phyloP scores from a whole-genome alignment of 148 eudicot genomes.

The Rhododendron henanense region DNA sequence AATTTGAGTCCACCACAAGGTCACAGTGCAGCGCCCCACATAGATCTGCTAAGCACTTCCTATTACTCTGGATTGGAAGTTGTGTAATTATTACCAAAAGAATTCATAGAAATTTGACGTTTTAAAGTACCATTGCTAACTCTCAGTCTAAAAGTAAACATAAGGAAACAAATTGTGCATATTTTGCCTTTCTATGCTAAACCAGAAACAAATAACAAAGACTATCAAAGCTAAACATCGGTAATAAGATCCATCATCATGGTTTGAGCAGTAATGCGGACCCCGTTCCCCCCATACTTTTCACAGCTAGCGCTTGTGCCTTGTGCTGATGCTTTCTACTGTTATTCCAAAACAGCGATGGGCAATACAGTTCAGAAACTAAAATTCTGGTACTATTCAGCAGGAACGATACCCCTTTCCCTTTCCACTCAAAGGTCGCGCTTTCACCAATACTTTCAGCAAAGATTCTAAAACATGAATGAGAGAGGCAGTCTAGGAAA shows the following conservation, averaged over 20 bases:
- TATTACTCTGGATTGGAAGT: conserved; percentile 49
- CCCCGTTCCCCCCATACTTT: background rate
- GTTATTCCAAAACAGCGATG: background rate
- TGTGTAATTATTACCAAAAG: background rate
- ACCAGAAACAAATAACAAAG: background rate
- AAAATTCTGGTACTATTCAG: background rate
- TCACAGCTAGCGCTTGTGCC: background rate
- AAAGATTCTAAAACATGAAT: background rate
- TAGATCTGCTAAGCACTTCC: conserved; percentile 85
- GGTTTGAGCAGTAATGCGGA: background rate
- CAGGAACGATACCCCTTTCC: background rate
- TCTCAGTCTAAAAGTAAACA: background rate
- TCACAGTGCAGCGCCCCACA: conserved; percentile 98
- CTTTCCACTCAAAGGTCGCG: background rate
- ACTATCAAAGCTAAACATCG: background rate
- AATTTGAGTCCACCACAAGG: conserved; percentile 40
- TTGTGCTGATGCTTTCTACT: background rate
- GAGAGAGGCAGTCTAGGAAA: background rate
- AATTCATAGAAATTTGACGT: background rate
- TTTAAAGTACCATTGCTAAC: background rate
- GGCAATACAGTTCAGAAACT: background rate
- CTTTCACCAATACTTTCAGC: background rate
- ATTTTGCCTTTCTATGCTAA: background rate
- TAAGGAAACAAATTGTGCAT: background rate
- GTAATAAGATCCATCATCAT: background rate